phyloP scores from a whole-genome alignment of 2,329 filamentous ascomycete species.

The Blumeriella jaapii region DNA sequence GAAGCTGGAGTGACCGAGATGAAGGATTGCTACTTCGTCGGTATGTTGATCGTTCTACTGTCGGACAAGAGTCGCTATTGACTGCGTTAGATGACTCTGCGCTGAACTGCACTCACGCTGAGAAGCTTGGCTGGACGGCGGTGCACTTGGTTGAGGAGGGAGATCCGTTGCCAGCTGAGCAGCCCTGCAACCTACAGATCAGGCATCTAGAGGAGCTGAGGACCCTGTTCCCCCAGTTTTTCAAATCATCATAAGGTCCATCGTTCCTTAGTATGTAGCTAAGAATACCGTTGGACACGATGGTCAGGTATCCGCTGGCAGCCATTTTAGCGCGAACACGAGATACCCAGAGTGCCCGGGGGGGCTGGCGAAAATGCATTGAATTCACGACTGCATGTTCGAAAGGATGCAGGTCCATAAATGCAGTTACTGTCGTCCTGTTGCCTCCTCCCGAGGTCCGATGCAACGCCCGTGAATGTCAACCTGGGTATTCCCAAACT shows the following conservation, averaged over 20 bases:
- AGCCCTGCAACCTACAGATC: slow-evolving; percentile 65
- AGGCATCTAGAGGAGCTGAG: slow-evolving; percentile 65
- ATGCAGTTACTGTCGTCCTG: not conserved
- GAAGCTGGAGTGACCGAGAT: slow-evolving; percentile 61
- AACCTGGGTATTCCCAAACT: slow-evolving; percentile 13
- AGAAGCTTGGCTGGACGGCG: slow-evolving; percentile 73
- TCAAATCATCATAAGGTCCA: slow-evolving; percentile 43
- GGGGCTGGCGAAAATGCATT: too few species aligned
- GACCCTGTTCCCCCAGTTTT: slow-evolving; percentile 69
- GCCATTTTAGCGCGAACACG: too few species aligned
- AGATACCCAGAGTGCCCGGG: too few species aligned
- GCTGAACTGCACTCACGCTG: slow-evolving; percentile 66
- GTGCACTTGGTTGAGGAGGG: slow-evolving; percentile 76
- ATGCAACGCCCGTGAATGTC: slow-evolving; percentile 1
- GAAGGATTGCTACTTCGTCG: slow-evolving; percentile 83
- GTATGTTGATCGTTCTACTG: slow-evolving; percentile 38
- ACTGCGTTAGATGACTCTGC: slow-evolving; percentile 64
- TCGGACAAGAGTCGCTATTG: slow-evolving; percentile 2
- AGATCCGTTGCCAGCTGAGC: slow-evolving; percentile 48
- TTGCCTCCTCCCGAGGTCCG: not conserved
- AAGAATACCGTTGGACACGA: too few species aligned
- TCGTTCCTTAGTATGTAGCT: not conserved
- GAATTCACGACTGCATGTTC: too few species aligned
- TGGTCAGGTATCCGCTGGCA: too few species aligned
- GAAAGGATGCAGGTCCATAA: too few species aligned